Evolutionary conservation across 306 rosid species (phyloP), one percentile per base, ranked within the genome.

Genomic region (Trifolium subterraneum): DNA sequence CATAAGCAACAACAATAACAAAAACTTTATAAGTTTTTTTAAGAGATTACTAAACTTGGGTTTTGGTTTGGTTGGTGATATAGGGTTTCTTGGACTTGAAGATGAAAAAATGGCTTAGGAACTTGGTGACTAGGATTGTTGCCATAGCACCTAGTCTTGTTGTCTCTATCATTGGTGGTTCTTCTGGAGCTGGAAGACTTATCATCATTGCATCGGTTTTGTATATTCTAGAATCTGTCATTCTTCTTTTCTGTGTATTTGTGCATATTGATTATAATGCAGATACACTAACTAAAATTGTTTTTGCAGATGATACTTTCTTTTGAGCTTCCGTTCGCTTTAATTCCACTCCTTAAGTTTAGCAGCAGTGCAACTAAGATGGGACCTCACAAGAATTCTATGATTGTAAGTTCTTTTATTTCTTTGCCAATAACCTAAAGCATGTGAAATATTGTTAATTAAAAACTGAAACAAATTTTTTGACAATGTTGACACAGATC

Each of bases 371-470:
- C 73, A 33, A 80, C 91, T 55, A 93, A 91, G 73, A 93, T 93
- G 98, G 97, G 97, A 64, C 97, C 97, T 64, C 89, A 91, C 87
- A 88, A 87, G 89, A 93, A 93, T 78, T 91, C 76, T 25, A 65
- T 33, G 1, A 50, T 81, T 42, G 88, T 84, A 59, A 81, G 85
- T 78, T 35, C 3, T 41, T 1, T 8, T 77, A 61, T 52, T 23
- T 41, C 22, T 25, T 22, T 36, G 38, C 6, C 52, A 55, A n/a
- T 20, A 19, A 29, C 15, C 5, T 48, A 33, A 12, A 48, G 15
- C 10, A 68, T 52, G 42, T 48, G 38, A 35, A 36, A 31, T 20
- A 16, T 36, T 59, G 4, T 48, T 68, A 23, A 51, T 27, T 47
- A 6, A 41, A 73, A 52, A 11, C 39, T 74, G 52, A 23, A 55